Percentiles rank a stretch among this genome's conserved stretches.
phyloP scores from a whole-genome alignment of 2,329 filamentous ascomycete species.

The Ascochyta fabae region DNA sequence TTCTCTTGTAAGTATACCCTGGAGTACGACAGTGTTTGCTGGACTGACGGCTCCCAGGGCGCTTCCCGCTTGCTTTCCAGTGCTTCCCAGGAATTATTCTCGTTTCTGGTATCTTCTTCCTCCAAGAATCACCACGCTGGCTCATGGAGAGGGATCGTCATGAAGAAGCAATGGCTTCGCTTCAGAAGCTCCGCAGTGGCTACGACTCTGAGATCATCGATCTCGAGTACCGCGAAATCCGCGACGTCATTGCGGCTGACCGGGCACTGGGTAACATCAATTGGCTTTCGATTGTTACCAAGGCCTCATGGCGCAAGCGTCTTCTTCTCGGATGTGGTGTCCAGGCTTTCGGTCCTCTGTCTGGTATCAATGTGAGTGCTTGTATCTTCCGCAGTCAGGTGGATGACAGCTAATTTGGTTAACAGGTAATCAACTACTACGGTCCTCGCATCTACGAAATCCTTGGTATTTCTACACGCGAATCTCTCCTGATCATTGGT shows the following conservation, averaged over 20 bases:
- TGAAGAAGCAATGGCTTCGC: conserved; percentile 51
- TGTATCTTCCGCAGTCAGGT: background rate
- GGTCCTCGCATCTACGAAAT: conserved; percentile 53
- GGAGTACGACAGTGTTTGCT: background rate
- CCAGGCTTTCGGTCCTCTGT: conserved; percentile 58
- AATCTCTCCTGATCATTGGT: conserved; percentile 59
- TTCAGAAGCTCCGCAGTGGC: conserved; percentile 28
- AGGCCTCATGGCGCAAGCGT: conserved; percentile 54
- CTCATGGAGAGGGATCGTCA: conserved; percentile 61
- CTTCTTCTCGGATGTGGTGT: conserved; percentile 57
- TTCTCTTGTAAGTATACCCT: conserved; percentile 27
- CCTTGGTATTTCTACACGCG: conserved; percentile 53
- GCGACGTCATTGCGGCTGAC: conserved; percentile 30
- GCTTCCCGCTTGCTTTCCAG: conserved; percentile 54
- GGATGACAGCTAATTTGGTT: background rate
- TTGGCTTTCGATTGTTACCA: conserved; percentile 54
- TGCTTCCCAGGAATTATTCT: conserved; percentile 52
- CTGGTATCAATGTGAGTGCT: conserved; percentile 53
- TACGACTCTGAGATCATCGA: conserved; percentile 27
- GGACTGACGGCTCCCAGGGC: conserved; percentile 25
- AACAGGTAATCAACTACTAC: conserved; percentile 46
- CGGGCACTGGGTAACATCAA: conserved; percentile 44
- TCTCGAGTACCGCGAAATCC: conserved; percentile 32
- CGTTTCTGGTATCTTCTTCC: conserved; percentile 55
- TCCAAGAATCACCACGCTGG: conserved; percentile 68